Base-by-base conservation (phyloP, 441 rosid species). In the Populus hybrid region DNA sequence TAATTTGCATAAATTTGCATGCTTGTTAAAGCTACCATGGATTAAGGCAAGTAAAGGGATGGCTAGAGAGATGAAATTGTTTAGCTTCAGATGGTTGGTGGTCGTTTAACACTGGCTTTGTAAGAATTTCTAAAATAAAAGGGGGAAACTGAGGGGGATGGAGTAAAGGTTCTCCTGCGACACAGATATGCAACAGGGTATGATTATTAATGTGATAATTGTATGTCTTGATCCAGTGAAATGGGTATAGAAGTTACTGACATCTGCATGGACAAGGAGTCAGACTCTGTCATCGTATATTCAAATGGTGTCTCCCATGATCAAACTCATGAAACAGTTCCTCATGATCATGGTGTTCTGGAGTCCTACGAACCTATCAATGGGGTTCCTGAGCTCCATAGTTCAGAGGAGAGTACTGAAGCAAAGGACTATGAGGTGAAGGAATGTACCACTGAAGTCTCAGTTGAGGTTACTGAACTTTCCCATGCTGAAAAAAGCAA, bases 361-460 rank as follows among this genome's bases (percentile, higher is more conserved):
- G 91, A 86, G 73, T 80, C 94, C 24, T 83, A 79, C 65, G 89
- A 85, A 78, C 87, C 90, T n/a, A 84, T 82, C 64, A 79, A 78
- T 76, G 91, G 72, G 75, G 86, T 78, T 77, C 31, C 31, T 29
- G 31, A 29, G 31, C 31, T 29, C 31, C 31, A 29, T 29, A 29
- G 31, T 29, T 29, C 81, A 16, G 95, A 89, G 84, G 95, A 86
- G 82, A 86, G 86, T 79, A 36, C 74, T 20, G 96, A 91, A 77
- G 83, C 79, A 71, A 93, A 89, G 78, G 93, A 91, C 56, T 93
- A 88, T 31, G 98, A 89, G 77, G 95, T 95, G 83, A 95, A 93
- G 84, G 98, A 92, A 78, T 93, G 98, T 78, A 91, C 94, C 8
- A 86, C 76, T 45, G 95, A 92, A 76, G 81, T 68, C 59, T 76